Evolutionary conservation across 1,284 basidiomycete species (phyloP), one percentile per base, ranked within the genome.

Genomic region (Marasmius fiardii): DNA sequence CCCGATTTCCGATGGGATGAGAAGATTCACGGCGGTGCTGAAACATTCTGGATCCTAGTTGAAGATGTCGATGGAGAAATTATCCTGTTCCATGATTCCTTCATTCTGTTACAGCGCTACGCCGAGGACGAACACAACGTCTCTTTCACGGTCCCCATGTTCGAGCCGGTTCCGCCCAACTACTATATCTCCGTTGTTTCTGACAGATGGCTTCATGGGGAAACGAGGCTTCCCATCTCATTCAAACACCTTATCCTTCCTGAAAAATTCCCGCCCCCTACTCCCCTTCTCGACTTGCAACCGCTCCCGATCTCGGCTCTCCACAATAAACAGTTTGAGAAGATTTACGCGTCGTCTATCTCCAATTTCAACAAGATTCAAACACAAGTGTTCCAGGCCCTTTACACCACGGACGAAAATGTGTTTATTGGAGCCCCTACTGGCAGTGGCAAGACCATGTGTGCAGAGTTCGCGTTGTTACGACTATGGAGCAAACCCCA

Each of bases 1-100:
- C 95, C 96, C 20, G 96, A 98, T 68, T 99, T 98, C 81, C 84
- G 89, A 54, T 99, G 96, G 96, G 95, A 98, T 55, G 92, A 95
- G 65, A 93, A 93, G 70, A 85, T 95, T 33, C 97, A 99, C 63
- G 92, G 94, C 3, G 73, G 79, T 0, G 88, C 92, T 0, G 93
- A 98, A 71, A 84, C 87, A 0, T 99, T 99, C 80, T 86, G 90
- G 73, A 92, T 99, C 62, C 71, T 96, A 48, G 94, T 98, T 12
- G 95, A 98, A 70, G 96, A 99, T 64, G 94, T 98, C 21, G 96
- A 98, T 64, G 96, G 96, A 55, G 96, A 99, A 70, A 85, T 93
- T 60, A 87, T 98, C 59, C 86, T 98, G 33, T 98, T 93, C 81
- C 91, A 95, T 64, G 96, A 99, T 68, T 83, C 86, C 23, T 98